Conservation (phyloP, 805 yeast species). For the Candida argentea region DNA sequence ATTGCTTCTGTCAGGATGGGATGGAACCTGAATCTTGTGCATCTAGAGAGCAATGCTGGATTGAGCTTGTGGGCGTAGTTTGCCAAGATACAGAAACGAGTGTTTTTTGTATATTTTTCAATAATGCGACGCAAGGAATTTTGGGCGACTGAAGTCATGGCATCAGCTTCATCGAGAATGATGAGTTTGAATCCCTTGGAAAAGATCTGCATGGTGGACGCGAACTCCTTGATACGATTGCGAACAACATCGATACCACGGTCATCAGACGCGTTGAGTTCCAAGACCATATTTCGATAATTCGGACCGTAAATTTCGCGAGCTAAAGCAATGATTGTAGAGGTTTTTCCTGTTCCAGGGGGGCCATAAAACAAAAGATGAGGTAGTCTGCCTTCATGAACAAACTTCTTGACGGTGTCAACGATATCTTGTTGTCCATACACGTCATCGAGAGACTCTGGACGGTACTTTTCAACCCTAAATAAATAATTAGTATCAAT, state of each 20-base stretch:
- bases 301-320: slow-evolving; percentile 74
- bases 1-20: slow-evolving; percentile 69
- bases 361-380: slow-evolving; percentile 93
- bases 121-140: slow-evolving; percentile 76
- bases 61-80: slow-evolving; percentile 92
- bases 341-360: slow-evolving; percentile 90
- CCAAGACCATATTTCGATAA: slow-evolving; percentile 83
- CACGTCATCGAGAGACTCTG: slow-evolving; percentile 72
- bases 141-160: slow-evolving; percentile 85
- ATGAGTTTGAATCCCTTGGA: slow-evolving; percentile 77
- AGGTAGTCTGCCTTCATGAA: slow-evolving; percentile 74
- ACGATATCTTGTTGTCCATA: slow-evolving; percentile 87
- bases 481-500: too few species aligned
- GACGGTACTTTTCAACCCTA: slow-evolving; percentile 93
- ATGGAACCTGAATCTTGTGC: slow-evolving; percentile 88
- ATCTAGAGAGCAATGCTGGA: slow-evolving; percentile 89
- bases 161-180: slow-evolving; percentile 92
- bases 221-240: slow-evolving; percentile 93
- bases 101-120: slow-evolving; percentile 87
- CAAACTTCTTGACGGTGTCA: slow-evolving; percentile 74
- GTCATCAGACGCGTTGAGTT: slow-evolving; percentile 93
- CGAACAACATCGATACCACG: slow-evolving; percentile 98
- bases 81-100: slow-evolving; percentile 92
- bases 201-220: slow-evolving; percentile 91
- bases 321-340: slow-evolving; percentile 81